These are phyloP conservation scores for Volvariella surrecta DNA, from an alignment of 1,284 basidiomycete species.

Conservation along the genomic window DNA sequence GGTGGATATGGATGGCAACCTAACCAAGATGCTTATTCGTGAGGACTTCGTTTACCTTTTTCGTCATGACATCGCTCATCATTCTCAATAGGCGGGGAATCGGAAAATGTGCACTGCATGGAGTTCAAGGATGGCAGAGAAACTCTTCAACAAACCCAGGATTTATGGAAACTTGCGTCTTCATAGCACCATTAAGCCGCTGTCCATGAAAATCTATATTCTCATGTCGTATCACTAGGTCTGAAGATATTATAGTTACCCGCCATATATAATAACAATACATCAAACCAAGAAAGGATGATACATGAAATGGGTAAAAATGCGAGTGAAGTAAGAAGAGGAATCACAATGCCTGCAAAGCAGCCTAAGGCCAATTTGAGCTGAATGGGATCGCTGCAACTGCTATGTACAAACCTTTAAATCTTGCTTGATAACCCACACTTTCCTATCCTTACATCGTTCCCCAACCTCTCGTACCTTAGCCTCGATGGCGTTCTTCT, in stretches of 20 bases:
- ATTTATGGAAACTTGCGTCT: slow-evolving; percentile 49
- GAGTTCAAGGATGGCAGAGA: slow-evolving; percentile 23
- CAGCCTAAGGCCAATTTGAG: background rate
- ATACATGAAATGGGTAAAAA: background rate
- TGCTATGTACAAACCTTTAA: slow-evolving; percentile 15
- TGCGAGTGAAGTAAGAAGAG: background rate
- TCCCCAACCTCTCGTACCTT: slow-evolving; percentile 69
- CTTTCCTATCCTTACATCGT: slow-evolving; percentile 59
- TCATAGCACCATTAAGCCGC: background rate
- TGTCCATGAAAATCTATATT: too few relatives aligned
- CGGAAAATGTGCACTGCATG: slow-evolving; percentile 49
- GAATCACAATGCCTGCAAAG: background rate
- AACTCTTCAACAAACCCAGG: slow-evolving; percentile 28
- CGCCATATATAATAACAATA: slow-evolving; percentile 1
- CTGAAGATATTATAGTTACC: too few relatives aligned
- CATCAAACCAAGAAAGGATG: background rate
- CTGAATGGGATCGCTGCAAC: background rate
- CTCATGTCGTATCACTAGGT: too few relatives aligned
- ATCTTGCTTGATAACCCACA: slow-evolving; percentile 55
- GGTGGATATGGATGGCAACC: slow-evolving; percentile 37
- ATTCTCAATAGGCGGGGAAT: slow-evolving; percentile 46
- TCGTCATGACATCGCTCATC: too few relatives aligned
- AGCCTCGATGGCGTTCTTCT: slow-evolving; percentile 74
- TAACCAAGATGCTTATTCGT: slow-evolving; percentile 62
- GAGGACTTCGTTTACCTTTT: too few relatives aligned